Evolutionary conservation across 2,329 filamentous ascomycete species (phyloP).

Genomic region (Phoma herbarum): DNA sequence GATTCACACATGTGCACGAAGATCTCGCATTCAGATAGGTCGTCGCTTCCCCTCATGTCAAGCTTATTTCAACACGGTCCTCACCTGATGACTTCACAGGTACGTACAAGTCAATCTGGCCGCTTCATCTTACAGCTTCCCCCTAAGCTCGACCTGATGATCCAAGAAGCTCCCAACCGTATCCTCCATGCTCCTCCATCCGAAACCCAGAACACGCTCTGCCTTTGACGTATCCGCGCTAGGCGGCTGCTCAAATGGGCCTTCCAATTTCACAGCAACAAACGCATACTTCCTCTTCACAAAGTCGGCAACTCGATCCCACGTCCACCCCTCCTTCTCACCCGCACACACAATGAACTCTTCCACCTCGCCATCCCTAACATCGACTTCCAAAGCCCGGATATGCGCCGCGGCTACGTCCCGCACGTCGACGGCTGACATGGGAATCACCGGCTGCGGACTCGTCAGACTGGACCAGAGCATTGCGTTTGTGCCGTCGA

Average conservation of each 20-base stretch:
- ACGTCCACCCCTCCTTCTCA: constrained; percentile 20
- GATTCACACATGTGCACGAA: background rate
- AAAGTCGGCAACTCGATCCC: constrained; percentile 26
- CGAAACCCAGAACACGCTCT: constrained; percentile 26
- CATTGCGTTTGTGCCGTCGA: constrained; percentile 32
- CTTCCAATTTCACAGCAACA: constrained; percentile 20
- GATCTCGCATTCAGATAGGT: background rate
- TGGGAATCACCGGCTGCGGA: constrained; percentile 23
- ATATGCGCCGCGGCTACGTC: constrained; percentile 41
- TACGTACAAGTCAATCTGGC: background rate
- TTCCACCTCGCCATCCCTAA: background rate
- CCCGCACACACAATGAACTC: constrained; percentile 12
- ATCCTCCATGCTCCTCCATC: constrained; percentile 25
- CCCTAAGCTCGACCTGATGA: constrained; percentile 3
- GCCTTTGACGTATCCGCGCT: constrained; percentile 23
- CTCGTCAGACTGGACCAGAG: constrained; percentile 24
- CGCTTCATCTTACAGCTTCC: background rate
- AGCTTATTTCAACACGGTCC: too few species aligned
- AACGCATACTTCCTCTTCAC: constrained; percentile 27
- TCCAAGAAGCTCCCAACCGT: constrained; percentile 9
- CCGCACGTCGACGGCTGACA: constrained; percentile 33
- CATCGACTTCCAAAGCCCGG: constrained; percentile 18
- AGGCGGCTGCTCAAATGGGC: constrained; percentile 10
- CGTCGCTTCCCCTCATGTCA: background rate
- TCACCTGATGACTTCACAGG: too few species aligned